phyloP scores from a whole-genome alignment of 805 yeast species.

The Candida silvicultrix region DNA sequence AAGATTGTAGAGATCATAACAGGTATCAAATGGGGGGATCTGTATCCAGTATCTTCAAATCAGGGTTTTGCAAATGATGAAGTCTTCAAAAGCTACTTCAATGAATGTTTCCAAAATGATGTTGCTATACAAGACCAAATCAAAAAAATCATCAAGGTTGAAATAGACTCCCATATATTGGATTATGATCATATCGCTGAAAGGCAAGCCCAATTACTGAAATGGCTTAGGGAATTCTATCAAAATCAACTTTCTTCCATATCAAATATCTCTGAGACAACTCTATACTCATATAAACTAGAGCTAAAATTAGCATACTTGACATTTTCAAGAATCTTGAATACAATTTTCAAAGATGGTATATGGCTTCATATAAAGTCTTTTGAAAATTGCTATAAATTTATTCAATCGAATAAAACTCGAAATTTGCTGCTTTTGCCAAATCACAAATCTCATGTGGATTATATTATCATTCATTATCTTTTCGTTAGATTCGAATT shows the following conservation, averaged over 20 bases:
- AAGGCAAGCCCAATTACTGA: slow-evolving; percentile 6
- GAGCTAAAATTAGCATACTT: slow-evolving; percentile 12
- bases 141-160: slow-evolving; percentile 3
- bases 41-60: background rate
- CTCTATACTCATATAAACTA: slow-evolving; percentile 6
- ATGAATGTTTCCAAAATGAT: slow-evolving; percentile 6
- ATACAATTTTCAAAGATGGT: slow-evolving; percentile 17
- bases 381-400: slow-evolving; percentile 4
- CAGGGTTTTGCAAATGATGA: background rate
- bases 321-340: slow-evolving; percentile 9
- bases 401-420: slow-evolving; percentile 3
- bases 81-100: background rate
- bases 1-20: background rate
- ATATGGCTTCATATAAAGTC: slow-evolving; percentile 14
- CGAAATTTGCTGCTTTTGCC: slow-evolving; percentile 11
- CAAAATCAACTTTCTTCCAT: slow-evolving; percentile 2
- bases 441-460: slow-evolving; percentile 18
- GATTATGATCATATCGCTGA: background rate
- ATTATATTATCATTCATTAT: slow-evolving; percentile 18
- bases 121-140: slow-evolving; percentile 7
- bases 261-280: slow-evolving; percentile 11
- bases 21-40: background rate
- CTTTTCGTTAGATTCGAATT: slow-evolving; percentile 11
- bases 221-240: slow-evolving; percentile 14
- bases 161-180: slow-evolving; percentile 8